Conservation (phyloP, 352 stramenopile species). For the Phytopythium vexans region DNA sequence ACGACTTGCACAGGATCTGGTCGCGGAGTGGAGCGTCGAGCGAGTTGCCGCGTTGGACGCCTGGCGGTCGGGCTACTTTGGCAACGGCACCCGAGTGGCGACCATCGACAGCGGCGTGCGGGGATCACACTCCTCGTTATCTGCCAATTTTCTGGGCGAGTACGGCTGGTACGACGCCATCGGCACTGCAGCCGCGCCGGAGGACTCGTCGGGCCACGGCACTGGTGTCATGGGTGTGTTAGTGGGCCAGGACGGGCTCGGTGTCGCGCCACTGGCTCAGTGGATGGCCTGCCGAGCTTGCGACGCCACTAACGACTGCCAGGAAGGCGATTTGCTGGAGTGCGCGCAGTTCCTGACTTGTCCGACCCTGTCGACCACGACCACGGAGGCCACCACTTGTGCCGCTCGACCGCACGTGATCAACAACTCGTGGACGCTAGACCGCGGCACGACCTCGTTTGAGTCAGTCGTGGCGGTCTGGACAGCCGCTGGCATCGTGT, state of each 20-base stretch:
- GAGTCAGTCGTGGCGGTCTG: conserved; percentile 38
- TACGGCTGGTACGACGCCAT: conserved; percentile 56
- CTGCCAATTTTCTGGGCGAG: conserved; percentile 26
- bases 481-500: conserved; percentile 49
- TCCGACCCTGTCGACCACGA: conserved; percentile 11
- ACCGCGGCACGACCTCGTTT: conserved; percentile 17
- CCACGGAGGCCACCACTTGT: conserved; percentile 22
- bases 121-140: conserved; percentile 28
- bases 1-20: conserved; percentile 10
- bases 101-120: conserved; percentile 46
- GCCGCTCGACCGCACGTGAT: conserved; percentile 50
- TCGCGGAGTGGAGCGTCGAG: conserved; percentile 37
- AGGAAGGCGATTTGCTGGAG: conserved; percentile 29
- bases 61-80: conserved; percentile 36
- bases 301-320: conserved; percentile 20
- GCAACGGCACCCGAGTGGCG: conserved; percentile 34
- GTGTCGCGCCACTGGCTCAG: conserved; percentile 27
- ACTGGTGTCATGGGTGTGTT: conserved; percentile 35
- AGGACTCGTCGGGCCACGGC: conserved; percentile 34
- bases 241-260: conserved; percentile 19
- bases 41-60: conserved; percentile 30
- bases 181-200: conserved; percentile 19
- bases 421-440: conserved; percentile 64
- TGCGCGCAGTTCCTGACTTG: conserved; percentile 50
- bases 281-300: conserved; percentile 50